A percentile compares a stretch with the other conserved stretches of the same genome.
phyloP scores from a whole-genome alignment of 805 yeast genomes.

The Wickerhamiella siamensis region DNA sequence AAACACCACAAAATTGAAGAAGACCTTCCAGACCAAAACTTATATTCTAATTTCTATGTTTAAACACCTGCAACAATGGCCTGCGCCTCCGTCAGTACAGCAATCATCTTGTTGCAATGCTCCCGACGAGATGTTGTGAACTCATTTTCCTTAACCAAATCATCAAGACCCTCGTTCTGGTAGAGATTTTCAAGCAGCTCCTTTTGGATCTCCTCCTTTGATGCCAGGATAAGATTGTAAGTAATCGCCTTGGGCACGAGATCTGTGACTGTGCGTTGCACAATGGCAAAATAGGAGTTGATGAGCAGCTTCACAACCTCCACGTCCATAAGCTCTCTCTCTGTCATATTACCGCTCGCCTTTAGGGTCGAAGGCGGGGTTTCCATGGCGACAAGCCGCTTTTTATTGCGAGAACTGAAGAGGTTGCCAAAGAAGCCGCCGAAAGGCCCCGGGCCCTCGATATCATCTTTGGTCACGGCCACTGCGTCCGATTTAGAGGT shows the following conservation, averaged over 20 bases:
- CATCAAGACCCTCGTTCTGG: conserved; percentile 52
- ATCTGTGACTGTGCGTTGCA: conserved; percentile 85
- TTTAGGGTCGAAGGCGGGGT: conserved; percentile 90
- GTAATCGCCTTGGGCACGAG: conserved; percentile 89
- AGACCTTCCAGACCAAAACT: not conserved
- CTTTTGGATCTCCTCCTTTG: conserved; percentile 78
- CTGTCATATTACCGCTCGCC: conserved; percentile 85
- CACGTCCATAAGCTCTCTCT: conserved; percentile 88
- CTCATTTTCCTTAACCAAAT: conserved; percentile 82
- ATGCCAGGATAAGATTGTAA: conserved; percentile 72
- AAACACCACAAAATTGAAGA: not conserved
- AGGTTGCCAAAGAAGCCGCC: conserved; percentile 92
- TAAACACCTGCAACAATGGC: conserved; percentile 51
- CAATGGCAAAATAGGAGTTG: conserved; percentile 78
- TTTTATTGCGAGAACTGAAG: conserved; percentile 82
- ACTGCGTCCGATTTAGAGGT: conserved; percentile 26
- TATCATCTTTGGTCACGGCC: conserved; percentile 17
- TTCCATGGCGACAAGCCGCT: conserved; percentile 86
- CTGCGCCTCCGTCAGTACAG: conserved; percentile 74
- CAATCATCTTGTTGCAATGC: conserved; percentile 91
- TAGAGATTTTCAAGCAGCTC: conserved; percentile 80
- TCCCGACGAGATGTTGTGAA: conserved; percentile 83
- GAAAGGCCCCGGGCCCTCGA: conserved; percentile 32
- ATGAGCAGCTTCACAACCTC: conserved; percentile 89
- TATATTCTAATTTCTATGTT: conserved; percentile 3